Evolutionary conservation across 805 yeast species (phyloP).

Genomic region (Saturnispora dispora): DNA sequence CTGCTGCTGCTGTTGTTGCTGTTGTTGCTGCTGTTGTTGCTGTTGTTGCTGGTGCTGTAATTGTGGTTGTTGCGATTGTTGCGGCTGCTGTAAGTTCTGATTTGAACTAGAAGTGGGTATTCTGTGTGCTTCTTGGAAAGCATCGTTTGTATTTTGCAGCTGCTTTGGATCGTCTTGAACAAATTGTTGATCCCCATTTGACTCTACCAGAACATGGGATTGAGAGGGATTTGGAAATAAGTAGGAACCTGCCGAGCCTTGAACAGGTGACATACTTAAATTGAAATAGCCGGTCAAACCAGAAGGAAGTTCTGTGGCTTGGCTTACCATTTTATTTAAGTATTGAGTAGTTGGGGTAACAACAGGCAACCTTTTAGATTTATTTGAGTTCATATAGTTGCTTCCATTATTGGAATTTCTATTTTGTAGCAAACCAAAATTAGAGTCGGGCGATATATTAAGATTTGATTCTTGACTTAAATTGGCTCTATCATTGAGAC

Average conservation of each 20-base stretch:
- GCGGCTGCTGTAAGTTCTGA: background rate
- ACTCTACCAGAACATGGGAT: background rate
- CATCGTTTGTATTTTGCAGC: background rate
- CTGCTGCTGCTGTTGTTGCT: conserved; percentile 20
- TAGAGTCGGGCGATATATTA: conserved; percentile 4
- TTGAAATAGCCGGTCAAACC: conserved; percentile 21
- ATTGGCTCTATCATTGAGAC: background rate
- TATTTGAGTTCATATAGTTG: background rate
- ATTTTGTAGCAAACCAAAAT: conserved; percentile 1
- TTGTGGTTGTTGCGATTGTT: background rate
- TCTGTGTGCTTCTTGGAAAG: background rate
- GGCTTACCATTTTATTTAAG: conserved; percentile 5
- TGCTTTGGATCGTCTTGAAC: conserved; percentile 10
- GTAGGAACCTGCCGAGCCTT: conserved; percentile 12
- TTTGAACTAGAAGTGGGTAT: background rate
- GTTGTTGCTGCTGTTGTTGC: conserved; percentile 10
- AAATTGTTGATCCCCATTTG: conserved; percentile 6
- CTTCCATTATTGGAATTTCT: background rate
- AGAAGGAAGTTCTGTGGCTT: conserved; percentile 6
- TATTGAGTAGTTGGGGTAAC: conserved; percentile 15
- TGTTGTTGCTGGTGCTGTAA: background rate
- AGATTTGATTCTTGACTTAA: background rate
- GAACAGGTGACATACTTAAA: conserved; percentile 28
- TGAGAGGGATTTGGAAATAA: conserved; percentile 17
- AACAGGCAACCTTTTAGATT: background rate